A percentile compares a stretch with the other conserved stretches of the same genome.
phyloP scores from a whole-genome alignment of 202 grass and related monocot genomes.

The Hordeum pubiflorum region DNA sequence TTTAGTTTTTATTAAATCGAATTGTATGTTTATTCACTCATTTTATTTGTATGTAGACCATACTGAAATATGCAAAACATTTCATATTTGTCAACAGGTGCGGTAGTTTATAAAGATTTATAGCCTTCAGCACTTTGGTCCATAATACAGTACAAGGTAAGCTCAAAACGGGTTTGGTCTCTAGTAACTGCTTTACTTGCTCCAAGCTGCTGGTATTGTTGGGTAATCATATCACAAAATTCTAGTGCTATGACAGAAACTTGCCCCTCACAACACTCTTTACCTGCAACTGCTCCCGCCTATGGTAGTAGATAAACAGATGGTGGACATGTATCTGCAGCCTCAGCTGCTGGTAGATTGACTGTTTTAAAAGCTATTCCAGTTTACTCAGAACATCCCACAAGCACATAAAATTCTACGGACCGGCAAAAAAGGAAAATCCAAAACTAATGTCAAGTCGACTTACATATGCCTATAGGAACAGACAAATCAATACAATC shows the following conservation, averaged over 20 bases:
- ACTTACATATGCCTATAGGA: neutral
- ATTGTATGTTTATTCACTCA: too few species aligned
- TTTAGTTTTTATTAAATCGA: too few species aligned
- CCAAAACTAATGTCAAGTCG: constrained; percentile 1
- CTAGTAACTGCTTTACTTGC: neutral
- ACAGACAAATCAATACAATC: constrained; percentile 4
- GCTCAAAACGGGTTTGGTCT: too few species aligned
- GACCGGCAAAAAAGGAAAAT: neutral
- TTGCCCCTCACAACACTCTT: neutral
- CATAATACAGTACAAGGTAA: too few species aligned
- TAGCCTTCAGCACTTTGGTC: too few species aligned
- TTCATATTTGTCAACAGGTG: too few species aligned
- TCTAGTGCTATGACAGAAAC: neutral
- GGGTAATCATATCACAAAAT: neutral
- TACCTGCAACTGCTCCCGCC: too few species aligned
- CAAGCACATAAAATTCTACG: neutral
- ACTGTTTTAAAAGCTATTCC: neutral
- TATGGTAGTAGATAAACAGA: neutral
- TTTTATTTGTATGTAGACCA: too few species aligned
- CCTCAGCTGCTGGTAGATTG: neutral
- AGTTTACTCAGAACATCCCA: neutral
- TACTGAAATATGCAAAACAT: too few species aligned
- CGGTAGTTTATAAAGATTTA: too few species aligned
- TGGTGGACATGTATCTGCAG: neutral
- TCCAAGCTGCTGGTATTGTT: neutral